Evolutionary conservation across 768 basidiomycete species (phyloP), one percentile per base, ranked within the genome.

Genomic region (Baorangia bicolor): DNA sequence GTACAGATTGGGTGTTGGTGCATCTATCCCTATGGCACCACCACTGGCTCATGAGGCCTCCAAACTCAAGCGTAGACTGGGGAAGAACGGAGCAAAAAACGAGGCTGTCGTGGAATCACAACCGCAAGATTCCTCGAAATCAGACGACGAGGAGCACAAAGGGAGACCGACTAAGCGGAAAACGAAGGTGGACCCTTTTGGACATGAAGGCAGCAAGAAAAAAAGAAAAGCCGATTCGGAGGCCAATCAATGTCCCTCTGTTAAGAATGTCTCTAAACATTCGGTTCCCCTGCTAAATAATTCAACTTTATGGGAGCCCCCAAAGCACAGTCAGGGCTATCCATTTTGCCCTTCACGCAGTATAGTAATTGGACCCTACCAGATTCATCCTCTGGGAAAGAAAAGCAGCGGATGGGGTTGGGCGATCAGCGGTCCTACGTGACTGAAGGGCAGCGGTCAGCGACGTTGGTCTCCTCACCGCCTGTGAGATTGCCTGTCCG

Each of bases 1-100:
- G 25, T 48, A 34, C 20, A 92, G 90, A 62, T 74, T 92, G 53
- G 90, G 90, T 51, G 88, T 92, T 9, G 90, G 90, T 23, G 87
- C 88, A 33, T 65, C 81, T 28, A 72, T 84, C 23, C 81, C 87
- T 28, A 81, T 80, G 48, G 68, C 63, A n/a, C 56, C 77, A 28
- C 71, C 61, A 47, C 60, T 76, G 34, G 74, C 77, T 37, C 77
- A 81, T 37, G 88, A 88, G 52, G 74, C 77, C n/a, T 81, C 80
- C 18, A 81, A 81, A 58, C 76, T 92, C 20, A 86, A 83, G 66
- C 77, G 78, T 51, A 83, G 79, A 63, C 77, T 92, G 2, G 64
- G 75, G 12, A 83, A 77, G 35, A 73, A 74, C 51, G 69, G 74
- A 6, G 77, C 77, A 52, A 88, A 84, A 65, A 78, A 79, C 16